These are phyloP conservation scores for Exophiala mesophila DNA, from an alignment of 2,329 filamentous ascomycete genomes.

Conservation along the genomic window DNA sequence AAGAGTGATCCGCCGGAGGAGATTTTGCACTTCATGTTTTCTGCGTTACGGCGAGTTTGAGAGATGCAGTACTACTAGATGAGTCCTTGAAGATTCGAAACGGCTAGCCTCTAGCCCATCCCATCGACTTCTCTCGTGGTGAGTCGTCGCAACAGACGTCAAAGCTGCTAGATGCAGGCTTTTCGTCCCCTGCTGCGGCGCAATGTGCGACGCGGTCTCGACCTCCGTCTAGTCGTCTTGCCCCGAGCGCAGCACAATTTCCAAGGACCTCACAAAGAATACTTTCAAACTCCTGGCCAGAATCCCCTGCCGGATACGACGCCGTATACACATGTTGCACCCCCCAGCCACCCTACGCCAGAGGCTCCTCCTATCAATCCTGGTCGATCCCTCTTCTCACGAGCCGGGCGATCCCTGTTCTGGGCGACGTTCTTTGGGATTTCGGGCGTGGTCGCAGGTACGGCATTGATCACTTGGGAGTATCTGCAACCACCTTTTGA, in stretches of 20 bases:
- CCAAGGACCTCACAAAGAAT: conserved; percentile 27
- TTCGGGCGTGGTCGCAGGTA: conserved; percentile 19
- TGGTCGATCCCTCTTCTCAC: conserved; percentile 6
- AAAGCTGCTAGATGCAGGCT: conserved; percentile 17
- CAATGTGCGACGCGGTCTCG: not conserved
- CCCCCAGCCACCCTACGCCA: not conserved
- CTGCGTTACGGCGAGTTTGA: no score
- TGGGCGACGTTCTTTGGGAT: conserved; percentile 18
- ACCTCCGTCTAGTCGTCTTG: not conserved
- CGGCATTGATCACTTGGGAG: conserved; percentile 26
- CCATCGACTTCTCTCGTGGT: no score
- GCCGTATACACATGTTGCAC: conserved; percentile 7
- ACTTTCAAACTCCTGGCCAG: conserved; percentile 27
- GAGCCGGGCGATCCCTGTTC: conserved; percentile 15
- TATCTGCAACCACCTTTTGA: conserved; percentile 26
- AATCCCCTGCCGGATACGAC: conserved; percentile 22
- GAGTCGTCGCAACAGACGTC: no score
- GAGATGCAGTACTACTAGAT: no score
- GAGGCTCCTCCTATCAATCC: not conserved
- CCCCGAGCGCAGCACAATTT: conserved; percentile 18
- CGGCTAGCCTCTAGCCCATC: no score
- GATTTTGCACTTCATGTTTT: no score
- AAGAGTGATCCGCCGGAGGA: no score
- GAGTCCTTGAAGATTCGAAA: no score
- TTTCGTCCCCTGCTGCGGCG: conserved; percentile 15